A percentile compares a stretch with the other conserved stretches of the same genome.
Evolutionary conservation across 2,329 filamentous ascomycete species (phyloP).

Genomic region (Shiraia sp.): DNA sequence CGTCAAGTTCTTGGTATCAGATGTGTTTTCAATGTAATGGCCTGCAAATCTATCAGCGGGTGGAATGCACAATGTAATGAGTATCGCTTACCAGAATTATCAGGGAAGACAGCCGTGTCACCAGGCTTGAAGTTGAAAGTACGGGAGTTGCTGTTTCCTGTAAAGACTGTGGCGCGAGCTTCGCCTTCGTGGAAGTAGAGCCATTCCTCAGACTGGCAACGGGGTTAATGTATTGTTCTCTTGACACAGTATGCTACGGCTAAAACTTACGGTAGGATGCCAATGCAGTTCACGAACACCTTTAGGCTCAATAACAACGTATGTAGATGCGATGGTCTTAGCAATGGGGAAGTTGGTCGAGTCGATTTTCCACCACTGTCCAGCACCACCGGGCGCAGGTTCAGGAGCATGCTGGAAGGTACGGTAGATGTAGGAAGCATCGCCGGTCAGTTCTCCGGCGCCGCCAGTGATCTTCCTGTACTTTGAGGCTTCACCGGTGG

Average conservation of each 20-base stretch:
- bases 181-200: slow-evolving; percentile 69
- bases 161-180: slow-evolving; percentile 67
- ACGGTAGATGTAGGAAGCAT: slow-evolving; percentile 66
- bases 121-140: slow-evolving; percentile 70
- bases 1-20: slow-evolving; percentile 64
- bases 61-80: too few relatives aligned
- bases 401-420: slow-evolving; percentile 60
- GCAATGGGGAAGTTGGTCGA: slow-evolving; percentile 68
- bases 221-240: too few relatives aligned
- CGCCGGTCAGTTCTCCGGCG: slow-evolving; percentile 56
- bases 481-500: slow-evolving; percentile 43
- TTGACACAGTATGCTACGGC: neutral
- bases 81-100: slow-evolving; percentile 63
- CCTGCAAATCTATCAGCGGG: slow-evolving; percentile 45
- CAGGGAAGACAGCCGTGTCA: slow-evolving; percentile 71
- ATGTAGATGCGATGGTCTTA: slow-evolving; percentile 67
- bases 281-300: slow-evolving; percentile 69
- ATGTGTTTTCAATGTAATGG: slow-evolving; percentile 72
- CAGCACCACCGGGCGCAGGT: slow-evolving; percentile 63
- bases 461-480: slow-evolving; percentile 52
- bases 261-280: slow-evolving; percentile 64
- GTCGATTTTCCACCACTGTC: slow-evolving; percentile 67
- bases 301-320: slow-evolving; percentile 66
- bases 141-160: slow-evolving; percentile 62
- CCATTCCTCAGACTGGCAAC: slow-evolving; percentile 67